Conservation (phyloP, 2,329 filamentous ascomycete genomes). For the Aureobasidium vineae region DNA sequence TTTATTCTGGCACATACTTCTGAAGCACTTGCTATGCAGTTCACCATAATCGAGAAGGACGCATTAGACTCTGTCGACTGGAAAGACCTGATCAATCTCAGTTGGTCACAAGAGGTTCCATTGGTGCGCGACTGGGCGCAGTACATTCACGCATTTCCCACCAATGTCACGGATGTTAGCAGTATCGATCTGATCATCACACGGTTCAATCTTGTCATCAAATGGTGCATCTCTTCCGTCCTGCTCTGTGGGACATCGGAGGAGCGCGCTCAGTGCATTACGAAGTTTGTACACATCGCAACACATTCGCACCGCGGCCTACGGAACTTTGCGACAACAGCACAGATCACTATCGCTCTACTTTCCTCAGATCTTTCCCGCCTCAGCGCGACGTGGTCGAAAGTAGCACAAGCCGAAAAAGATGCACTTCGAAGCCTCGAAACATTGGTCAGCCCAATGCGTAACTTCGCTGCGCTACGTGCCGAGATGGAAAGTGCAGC, state of each 20-base stretch:
- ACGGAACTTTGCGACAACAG: conserved; percentile 81
- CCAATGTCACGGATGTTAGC: conserved; percentile 57
- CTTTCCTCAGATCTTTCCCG: conserved; percentile 68
- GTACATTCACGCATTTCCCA: conserved; percentile 49
- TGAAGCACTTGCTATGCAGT: conserved; percentile 74
- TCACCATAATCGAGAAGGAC: conserved; percentile 83
- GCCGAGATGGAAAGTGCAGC: conserved; percentile 70
- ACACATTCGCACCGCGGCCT: conserved; percentile 66
- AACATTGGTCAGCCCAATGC: conserved; percentile 68
- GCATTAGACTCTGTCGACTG: conserved; percentile 83
- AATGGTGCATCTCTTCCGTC: conserved; percentile 79
- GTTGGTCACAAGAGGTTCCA: conserved; percentile 65
- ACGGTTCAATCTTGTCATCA: conserved; percentile 84
- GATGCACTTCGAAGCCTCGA: conserved; percentile 68
- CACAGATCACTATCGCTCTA: conserved; percentile 74
- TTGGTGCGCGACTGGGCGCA: conserved; percentile 65
- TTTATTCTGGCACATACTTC: conserved; percentile 82
- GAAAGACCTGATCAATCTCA: conserved; percentile 81
- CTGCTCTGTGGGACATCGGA: conserved; percentile 69
- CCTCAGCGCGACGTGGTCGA: conserved; percentile 67
- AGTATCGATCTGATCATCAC: conserved; percentile 83
- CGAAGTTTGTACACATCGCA: conserved; percentile 81
- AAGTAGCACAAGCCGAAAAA: conserved; percentile 65
- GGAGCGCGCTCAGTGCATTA: conserved; percentile 72
- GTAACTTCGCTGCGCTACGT: conserved; percentile 74